These are phyloP conservation scores for Ballota nigra DNA, from an alignment of 257 asterid genomes.

Conservation along the genomic window DNA sequence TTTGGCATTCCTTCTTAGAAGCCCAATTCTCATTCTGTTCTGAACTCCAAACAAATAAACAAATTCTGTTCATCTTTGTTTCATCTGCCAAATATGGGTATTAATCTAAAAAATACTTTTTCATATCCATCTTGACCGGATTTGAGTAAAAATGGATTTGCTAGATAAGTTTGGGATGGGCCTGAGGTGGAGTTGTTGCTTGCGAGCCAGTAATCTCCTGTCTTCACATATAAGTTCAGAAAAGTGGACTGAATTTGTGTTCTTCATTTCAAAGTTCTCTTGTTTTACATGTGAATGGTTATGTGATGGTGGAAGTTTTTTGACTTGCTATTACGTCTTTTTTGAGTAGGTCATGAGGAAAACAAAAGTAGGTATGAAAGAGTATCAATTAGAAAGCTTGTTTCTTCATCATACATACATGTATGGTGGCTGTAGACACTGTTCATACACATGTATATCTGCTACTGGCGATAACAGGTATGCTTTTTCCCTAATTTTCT, in stretches of 20 bases:
- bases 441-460: conserved; percentile 97
- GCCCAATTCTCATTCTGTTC: neutral
- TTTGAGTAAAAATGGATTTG: conserved; percentile 1
- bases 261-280: neutral
- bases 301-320: conserved; percentile 17
- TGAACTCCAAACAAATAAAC: neutral
- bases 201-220: no score
- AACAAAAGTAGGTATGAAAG: conserved; percentile 79
- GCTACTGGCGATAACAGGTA: conserved; percentile 93
- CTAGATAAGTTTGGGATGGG: neutral
- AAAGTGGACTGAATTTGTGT: neutral
- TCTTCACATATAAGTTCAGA: no score
- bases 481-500: conserved; percentile 14
- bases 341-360: conserved; percentile 78
- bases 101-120: neutral
- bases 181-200: no score
- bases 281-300: conserved; percentile 8
- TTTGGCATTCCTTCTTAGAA: conserved; percentile 1
- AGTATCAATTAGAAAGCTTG: conserved; percentile 91
- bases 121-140: conserved; percentile 7
- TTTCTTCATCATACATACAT: conserved; percentile 98
- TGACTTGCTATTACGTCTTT: conserved; percentile 26
- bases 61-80: neutral
- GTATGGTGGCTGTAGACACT: conserved; percentile 97
- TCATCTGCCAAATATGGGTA: neutral